Conservation (phyloP, 73 alveolate species). For the Paramecium sexaurelia region DNA sequence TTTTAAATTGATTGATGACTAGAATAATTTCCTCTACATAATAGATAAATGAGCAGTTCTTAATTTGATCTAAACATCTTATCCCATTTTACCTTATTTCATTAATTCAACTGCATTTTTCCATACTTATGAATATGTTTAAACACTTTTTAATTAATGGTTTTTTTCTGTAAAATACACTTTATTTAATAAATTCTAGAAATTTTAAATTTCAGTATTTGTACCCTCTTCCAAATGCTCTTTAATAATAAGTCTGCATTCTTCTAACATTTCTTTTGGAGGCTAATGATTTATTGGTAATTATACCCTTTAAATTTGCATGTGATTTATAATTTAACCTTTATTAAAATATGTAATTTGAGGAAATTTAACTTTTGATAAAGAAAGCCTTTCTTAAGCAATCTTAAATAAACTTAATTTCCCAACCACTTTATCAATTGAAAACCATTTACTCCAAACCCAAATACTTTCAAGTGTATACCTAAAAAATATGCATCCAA, state of each 20-base stretch:
- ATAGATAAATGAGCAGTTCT: not conserved
- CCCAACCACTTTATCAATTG: not conserved
- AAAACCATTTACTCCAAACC: slow-evolving; percentile 64
- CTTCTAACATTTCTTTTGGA: slow-evolving; percentile 2
- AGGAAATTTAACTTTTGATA: slow-evolving; percentile 9
- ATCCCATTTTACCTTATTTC: slow-evolving; percentile 7
- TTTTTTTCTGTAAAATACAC: not conserved
- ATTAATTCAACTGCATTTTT: not conserved
- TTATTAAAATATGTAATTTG: not conserved
- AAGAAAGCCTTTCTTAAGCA: not conserved
- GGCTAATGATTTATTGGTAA: not conserved
- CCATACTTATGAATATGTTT: not conserved
- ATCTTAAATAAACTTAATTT: not conserved
- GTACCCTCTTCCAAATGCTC: not conserved
- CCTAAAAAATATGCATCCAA: slow-evolving; percentile 16
- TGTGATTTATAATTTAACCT: not conserved
- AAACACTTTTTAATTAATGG: not conserved
- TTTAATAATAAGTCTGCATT: not conserved
- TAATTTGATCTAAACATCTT: not conserved
- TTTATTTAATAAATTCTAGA: not conserved
- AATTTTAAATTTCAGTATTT: not conserved
- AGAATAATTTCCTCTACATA: not conserved
- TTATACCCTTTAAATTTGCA: not conserved
- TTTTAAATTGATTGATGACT: not conserved
- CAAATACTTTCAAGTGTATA: slow-evolving; percentile 26